These are phyloP conservation scores for Calonectria pseudoreteaudii DNA, from an alignment of 2,329 filamentous ascomycete genomes.

Conservation along the genomic window DNA sequence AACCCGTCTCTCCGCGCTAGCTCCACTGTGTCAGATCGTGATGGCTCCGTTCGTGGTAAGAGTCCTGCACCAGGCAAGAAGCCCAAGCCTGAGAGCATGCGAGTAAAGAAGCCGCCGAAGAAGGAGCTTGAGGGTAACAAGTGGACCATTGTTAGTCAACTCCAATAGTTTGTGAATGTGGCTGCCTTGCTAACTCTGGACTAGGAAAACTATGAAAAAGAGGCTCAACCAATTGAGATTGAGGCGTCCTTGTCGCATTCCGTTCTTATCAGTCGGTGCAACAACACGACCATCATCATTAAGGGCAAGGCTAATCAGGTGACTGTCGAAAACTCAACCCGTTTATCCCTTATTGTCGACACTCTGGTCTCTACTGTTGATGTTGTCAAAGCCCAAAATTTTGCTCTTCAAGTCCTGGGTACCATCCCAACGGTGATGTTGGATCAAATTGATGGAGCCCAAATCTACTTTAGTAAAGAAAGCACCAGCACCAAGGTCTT, in stretches of 20 bases:
- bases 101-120: slow-evolving; percentile 82
- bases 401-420: slow-evolving; percentile 92
- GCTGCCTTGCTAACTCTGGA: slow-evolving; percentile 10
- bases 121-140: slow-evolving; percentile 90
- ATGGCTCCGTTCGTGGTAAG: slow-evolving; percentile 73
- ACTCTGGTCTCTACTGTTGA: slow-evolving; percentile 91
- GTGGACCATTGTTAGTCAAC: slow-evolving; percentile 80
- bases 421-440: slow-evolving; percentile 88
- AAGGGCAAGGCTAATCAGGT: slow-evolving; percentile 97
- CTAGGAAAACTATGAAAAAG: slow-evolving; percentile 91
- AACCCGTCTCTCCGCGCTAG: slow-evolving; percentile 86
- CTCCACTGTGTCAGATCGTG: slow-evolving; percentile 74
- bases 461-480: slow-evolving; percentile 86
- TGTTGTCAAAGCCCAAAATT: slow-evolving; percentile 94
- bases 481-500: slow-evolving; percentile 85
- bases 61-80: slow-evolving; percentile 90
- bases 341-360: slow-evolving; percentile 88
- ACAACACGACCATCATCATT: slow-evolving; percentile 88
- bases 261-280: slow-evolving; percentile 91
- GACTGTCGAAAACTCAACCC: slow-evolving; percentile 89
- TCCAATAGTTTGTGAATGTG: background rate
- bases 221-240: slow-evolving; percentile 79
- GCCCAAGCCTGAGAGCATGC: slow-evolving; percentile 87
- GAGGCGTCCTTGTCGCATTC: slow-evolving; percentile 87
- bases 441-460: slow-evolving; percentile 92